phyloP scores from a whole-genome alignment of 257 asterid species.

The Solanum appendiculatum region DNA sequence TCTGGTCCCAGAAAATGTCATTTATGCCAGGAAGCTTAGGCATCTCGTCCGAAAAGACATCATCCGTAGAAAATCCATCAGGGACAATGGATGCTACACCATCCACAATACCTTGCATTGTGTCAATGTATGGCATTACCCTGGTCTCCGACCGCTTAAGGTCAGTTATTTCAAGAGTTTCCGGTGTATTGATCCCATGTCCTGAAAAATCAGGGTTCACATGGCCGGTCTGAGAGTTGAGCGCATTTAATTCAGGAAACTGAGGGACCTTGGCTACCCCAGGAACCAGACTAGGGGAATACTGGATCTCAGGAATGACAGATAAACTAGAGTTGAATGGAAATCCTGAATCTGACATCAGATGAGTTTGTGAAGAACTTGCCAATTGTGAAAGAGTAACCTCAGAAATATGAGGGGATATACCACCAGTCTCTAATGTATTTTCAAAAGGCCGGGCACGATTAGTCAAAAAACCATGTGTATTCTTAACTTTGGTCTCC shows the following conservation, averaged over 20 bases:
- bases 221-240: not conserved
- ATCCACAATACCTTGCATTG: slow-evolving; percentile 33
- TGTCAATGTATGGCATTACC: slow-evolving; percentile 13
- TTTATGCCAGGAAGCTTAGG: slow-evolving; percentile 60
- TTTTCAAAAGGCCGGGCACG: slow-evolving; percentile 19
- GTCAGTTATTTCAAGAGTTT: slow-evolving; percentile 8
- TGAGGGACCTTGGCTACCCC: slow-evolving; percentile 6
- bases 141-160: slow-evolving; percentile 17
- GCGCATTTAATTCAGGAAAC: slow-evolving; percentile 15
- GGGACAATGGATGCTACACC: slow-evolving; percentile 22
- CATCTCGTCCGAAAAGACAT: slow-evolving; percentile 32
- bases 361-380: slow-evolving; percentile 3
- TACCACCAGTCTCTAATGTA: slow-evolving; percentile 32
- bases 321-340: slow-evolving; percentile 6
- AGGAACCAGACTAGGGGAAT: slow-evolving; percentile 18
- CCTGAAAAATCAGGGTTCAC: slow-evolving; percentile 18
- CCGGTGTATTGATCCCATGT: slow-evolving; percentile 16
- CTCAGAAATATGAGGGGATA: slow-evolving; percentile 34
- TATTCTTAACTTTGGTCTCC: slow-evolving; percentile 32
- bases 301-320: slow-evolving; percentile 24
- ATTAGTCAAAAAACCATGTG: slow-evolving; percentile 45
- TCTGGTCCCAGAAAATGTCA: slow-evolving; percentile 77
- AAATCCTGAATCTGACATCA: not conserved
- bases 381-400: slow-evolving; percentile 52
- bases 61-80: slow-evolving; percentile 34